These are phyloP conservation scores for Mycena leptocephala DNA, from an alignment of 768 basidiomycete species.

Conservation along the genomic window DNA sequence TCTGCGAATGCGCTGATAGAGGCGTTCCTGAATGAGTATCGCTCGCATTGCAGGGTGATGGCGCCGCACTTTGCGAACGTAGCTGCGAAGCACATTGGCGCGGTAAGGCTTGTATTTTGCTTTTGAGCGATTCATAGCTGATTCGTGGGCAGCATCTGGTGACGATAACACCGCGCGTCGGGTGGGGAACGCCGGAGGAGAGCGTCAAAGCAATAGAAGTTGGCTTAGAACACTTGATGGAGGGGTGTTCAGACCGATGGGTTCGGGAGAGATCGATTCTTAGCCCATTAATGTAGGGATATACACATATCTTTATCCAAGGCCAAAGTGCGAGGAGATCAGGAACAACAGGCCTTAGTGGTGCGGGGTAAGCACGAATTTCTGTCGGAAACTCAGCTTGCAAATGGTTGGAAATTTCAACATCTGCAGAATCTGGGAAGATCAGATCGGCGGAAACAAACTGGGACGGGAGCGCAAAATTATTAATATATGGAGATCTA, in stretches of 20 bases:
- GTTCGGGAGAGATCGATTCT: conserved; percentile 26
- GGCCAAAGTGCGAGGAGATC: too few relatives aligned
- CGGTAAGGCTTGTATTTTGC: conserved; percentile 1
- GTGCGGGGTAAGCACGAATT: too few relatives aligned
- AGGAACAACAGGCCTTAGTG: too few relatives aligned
- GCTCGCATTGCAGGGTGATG: conserved; percentile 18
- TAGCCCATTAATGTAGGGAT: conserved; percentile 19
- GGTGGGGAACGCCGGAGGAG: conserved; percentile 33
- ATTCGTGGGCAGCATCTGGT: conserved; percentile 7
- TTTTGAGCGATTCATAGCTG: neutral
- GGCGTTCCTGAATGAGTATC: conserved; percentile 66
- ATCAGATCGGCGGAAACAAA: too few relatives aligned
- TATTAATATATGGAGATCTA: too few relatives aligned
- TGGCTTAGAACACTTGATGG: conserved; percentile 17
- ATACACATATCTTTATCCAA: too few relatives aligned
- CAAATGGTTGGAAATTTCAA: too few relatives aligned
- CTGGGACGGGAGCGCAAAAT: too few relatives aligned
- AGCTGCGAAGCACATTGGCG: conserved; percentile 31
- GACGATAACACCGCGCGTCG: conserved; percentile 7
- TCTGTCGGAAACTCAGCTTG: too few relatives aligned
- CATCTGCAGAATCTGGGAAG: too few relatives aligned
- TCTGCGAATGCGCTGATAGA: conserved; percentile 55
- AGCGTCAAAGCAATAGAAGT: conserved; percentile 20
- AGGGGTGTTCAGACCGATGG: conserved; percentile 23
- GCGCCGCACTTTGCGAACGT: conserved; percentile 11